These are phyloP conservation scores for Cucumis melo DNA, from an alignment of 306 rosid species.

Conservation along the genomic window DNA sequence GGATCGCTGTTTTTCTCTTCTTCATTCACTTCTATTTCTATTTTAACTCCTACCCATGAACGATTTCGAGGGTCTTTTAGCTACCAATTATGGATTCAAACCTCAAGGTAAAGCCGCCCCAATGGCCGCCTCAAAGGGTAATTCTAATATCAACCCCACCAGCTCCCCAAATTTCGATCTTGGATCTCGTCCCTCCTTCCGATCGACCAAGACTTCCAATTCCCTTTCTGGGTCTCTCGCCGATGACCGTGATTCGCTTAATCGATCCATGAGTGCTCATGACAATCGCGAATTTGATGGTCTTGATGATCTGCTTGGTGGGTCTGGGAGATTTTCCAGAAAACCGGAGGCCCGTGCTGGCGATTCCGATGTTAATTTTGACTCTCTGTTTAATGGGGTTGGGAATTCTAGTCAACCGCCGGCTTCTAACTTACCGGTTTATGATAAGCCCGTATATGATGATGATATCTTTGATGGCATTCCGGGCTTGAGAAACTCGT, in stretches of 20 bases:
- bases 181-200: constrained; percentile 40
- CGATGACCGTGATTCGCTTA: constrained; percentile 38
- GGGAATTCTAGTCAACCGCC: constrained; percentile 27
- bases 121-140: constrained; percentile 47
- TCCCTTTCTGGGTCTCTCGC: constrained; percentile 26
- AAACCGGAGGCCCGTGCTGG: constrained; percentile 35
- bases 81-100: constrained; percentile 63
- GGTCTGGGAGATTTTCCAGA: constrained; percentile 16
- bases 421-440: constrained; percentile 41
- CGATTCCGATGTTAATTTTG: constrained; percentile 41
- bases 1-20: background rate
- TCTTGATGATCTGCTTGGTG: constrained; percentile 44
- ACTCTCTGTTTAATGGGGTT: constrained; percentile 37
- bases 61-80: constrained; percentile 82
- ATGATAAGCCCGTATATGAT: constrained; percentile 69
- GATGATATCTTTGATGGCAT: constrained; percentile 85
- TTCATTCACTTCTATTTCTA: background rate
- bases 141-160: constrained; percentile 18
- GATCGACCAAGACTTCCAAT: constrained; percentile 34
- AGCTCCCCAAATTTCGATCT: constrained; percentile 32
- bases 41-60: constrained; percentile 29
- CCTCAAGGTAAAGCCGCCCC: constrained; percentile 76
- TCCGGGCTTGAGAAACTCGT: constrained; percentile 64
- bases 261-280: constrained; percentile 25
- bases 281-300: constrained; percentile 26